These are phyloP conservation scores for Apiotrichum akiyoshidainum DNA, from an alignment of 1,284 basidiomycete genomes.

Conservation along the genomic window DNA sequence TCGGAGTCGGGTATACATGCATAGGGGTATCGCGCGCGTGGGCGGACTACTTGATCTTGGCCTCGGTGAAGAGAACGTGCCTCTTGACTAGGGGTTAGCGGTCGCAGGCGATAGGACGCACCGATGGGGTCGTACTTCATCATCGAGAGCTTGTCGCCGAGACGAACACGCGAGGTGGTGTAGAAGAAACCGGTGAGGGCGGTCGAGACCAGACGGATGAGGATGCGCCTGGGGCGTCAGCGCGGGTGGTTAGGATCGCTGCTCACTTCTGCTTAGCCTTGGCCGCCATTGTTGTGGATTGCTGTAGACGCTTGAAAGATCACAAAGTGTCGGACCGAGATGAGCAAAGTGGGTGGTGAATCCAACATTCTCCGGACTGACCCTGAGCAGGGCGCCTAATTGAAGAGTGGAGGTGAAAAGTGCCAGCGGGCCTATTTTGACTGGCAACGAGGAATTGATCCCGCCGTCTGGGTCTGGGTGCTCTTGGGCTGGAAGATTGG, in stretches of 20 bases:
- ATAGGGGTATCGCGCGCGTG: conserved; percentile 11
- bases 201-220: conserved; percentile 80
- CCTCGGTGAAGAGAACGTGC: conserved; percentile 68
- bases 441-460: too few species aligned
- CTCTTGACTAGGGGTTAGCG: conserved; percentile 58
- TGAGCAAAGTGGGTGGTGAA: too few species aligned
- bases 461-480: too few species aligned
- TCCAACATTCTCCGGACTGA: too few species aligned
- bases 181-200: conserved; percentile 89
- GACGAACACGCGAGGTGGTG: conserved; percentile 68
- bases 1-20: conserved; percentile 22
- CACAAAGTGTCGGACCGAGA: not conserved
- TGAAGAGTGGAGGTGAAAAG: too few species aligned
- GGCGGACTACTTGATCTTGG: conserved; percentile 57
- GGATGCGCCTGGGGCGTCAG: conserved; percentile 61
- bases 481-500: too few species aligned
- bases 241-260: not conserved
- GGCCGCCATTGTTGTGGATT: conserved; percentile 47
- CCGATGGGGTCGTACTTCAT: conserved; percentile 87
- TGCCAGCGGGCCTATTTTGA: too few species aligned
- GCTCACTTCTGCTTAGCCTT: conserved; percentile 60
- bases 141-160: conserved; percentile 68
- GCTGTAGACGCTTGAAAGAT: not conserved
- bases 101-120: conserved; percentile 48
- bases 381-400: too few species aligned